Evolutionary conservation across 148 eudicot genomes (phyloP), one percentile per base, ranked within the genome.

Genomic region (Rhododendron ferrugineum): DNA sequence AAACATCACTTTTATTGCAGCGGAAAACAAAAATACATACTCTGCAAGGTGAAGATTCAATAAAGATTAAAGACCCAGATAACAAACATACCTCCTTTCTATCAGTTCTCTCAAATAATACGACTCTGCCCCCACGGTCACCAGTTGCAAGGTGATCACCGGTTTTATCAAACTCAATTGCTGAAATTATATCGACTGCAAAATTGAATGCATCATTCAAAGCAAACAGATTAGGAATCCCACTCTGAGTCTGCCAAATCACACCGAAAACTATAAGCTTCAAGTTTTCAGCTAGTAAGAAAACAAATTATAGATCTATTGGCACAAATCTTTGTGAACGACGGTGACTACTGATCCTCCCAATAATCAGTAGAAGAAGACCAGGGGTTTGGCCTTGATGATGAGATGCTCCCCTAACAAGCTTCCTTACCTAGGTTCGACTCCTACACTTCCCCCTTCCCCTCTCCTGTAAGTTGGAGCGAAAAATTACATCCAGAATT

Each of bases 101-200:
- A 88, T 92, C 93, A 78, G 94, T 90, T 84, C 94, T 90, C 87
- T 93, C 96, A 90, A 93, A 93, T 84, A 93, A 88, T 56, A 93
- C 96, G 79, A 93, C 96, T 86, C 96, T 89, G 86, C 96, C 96
- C 72, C 96, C 96, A 77, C 96, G 93, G 76, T 93, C 96, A 86
- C 96, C 96, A 86, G 94, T 92, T 73, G 96, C 96, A 80, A 93
- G 90, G 90, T 93, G 93, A 84, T 92, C 94, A 86, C 96, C 96
- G 75, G 92, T 86, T 87, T 93, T 93, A 87, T 93, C 96, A 85
- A 93, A 93, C 87, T 92, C 96, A 78, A 93, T 92, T 40, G 96
- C 96, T 44, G 96, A 93, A 87, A 93, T 93, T 80, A 93, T 91
- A 86, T 93, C 96, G 86, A 93, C 96, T 94, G 94, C 91, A 88